Percentiles rank a stretch among this genome's conserved stretches.
These are phyloP conservation scores for Neonectria faginata DNA, from an alignment of 2,329 filamentous ascomycete genomes.

Conservation along the genomic window DNA sequence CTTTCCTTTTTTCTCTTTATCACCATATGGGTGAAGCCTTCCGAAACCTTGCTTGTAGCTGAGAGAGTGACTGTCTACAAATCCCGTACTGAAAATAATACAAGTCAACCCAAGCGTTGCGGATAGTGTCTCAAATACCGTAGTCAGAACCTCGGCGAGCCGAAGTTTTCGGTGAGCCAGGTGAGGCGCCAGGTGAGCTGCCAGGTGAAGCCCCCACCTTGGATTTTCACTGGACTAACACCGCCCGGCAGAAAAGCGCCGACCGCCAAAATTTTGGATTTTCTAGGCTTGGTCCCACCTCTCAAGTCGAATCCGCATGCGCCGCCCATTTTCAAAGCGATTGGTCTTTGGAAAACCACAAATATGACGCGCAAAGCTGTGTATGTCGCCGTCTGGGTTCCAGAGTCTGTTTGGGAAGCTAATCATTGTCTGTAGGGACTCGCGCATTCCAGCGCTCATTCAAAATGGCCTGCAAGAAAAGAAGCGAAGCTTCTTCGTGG, in stretches of 20 bases:
- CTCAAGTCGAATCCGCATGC: constrained; percentile 44
- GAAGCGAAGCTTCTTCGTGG: constrained; percentile 97
- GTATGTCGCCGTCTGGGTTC: constrained; percentile 48
- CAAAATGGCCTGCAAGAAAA: constrained; percentile 93
- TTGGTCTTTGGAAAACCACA: constrained; percentile 43
- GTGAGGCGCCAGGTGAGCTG: background rate
- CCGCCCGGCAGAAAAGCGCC: constrained; percentile 56
- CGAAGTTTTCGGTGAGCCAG: constrained; percentile 14
- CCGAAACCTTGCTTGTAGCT: too few relatives aligned
- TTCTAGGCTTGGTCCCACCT: constrained; percentile 45
- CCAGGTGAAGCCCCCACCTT: constrained; percentile 28
- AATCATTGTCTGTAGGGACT: constrained; percentile 69
- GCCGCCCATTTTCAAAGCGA: constrained; percentile 45
- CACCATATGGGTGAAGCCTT: background rate
- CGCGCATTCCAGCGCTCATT: constrained; percentile 90
- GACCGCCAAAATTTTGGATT: constrained; percentile 56
- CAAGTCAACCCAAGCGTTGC: background rate
- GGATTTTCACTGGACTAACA: constrained; percentile 36
- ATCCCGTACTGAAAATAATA: background rate
- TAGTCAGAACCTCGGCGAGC: background rate
- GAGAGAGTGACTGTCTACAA: too few relatives aligned
- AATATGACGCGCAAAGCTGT: constrained; percentile 71
- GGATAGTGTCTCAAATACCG: background rate
- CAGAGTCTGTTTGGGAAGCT: constrained; percentile 4
- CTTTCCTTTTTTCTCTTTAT: background rate